These are phyloP conservation scores for Phymatotrichopsis omnivora DNA, from an alignment of 2,329 filamentous ascomycete species.

Conservation along the genomic window DNA sequence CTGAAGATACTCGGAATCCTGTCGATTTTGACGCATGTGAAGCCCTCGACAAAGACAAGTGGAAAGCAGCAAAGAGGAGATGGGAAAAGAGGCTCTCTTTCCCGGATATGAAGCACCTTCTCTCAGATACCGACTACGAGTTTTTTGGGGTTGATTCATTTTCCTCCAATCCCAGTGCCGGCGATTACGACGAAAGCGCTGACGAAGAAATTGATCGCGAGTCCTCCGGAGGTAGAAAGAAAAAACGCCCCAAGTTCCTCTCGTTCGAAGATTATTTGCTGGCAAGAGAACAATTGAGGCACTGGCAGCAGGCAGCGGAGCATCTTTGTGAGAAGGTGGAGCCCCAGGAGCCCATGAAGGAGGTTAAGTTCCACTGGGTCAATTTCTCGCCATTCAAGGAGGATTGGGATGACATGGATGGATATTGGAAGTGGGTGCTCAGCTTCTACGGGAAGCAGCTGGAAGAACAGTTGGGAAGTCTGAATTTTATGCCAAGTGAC, in stretches of 20 bases:
- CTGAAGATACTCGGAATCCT: slow-evolving; percentile 33
- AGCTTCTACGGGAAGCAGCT: slow-evolving; percentile 41
- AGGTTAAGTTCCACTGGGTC: slow-evolving; percentile 14
- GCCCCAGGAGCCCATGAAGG: no score
- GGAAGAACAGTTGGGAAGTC: slow-evolving; percentile 39
- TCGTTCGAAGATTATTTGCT: slow-evolving; percentile 39
- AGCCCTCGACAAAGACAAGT: slow-evolving; percentile 30
- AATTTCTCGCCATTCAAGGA: slow-evolving; percentile 27
- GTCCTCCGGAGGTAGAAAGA: slow-evolving; percentile 33
- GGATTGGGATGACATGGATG: slow-evolving; percentile 34
- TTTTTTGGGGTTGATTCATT: no score
- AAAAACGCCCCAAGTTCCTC: slow-evolving; percentile 38
- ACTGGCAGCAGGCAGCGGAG: slow-evolving; percentile 32
- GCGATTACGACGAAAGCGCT: slow-evolving; percentile 3
- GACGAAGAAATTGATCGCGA: slow-evolving; percentile 22
- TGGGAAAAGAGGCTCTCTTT: slow-evolving; percentile 6
- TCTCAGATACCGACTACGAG: no score
- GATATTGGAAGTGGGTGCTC: slow-evolving; percentile 43
- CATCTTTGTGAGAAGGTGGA: slow-evolving; percentile 22
- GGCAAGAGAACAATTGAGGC: slow-evolving; percentile 37
- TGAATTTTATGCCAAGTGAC: slow-evolving; percentile 40
- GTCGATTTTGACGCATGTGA: slow-evolving; percentile 35
- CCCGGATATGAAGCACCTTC: no score
- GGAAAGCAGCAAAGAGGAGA: slow-evolving; percentile 25
- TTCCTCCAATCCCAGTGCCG: slow-evolving; percentile 26